These are phyloP conservation scores for Syzygium malaccense DNA, from an alignment of 441 rosid species.

Conservation along the genomic window DNA sequence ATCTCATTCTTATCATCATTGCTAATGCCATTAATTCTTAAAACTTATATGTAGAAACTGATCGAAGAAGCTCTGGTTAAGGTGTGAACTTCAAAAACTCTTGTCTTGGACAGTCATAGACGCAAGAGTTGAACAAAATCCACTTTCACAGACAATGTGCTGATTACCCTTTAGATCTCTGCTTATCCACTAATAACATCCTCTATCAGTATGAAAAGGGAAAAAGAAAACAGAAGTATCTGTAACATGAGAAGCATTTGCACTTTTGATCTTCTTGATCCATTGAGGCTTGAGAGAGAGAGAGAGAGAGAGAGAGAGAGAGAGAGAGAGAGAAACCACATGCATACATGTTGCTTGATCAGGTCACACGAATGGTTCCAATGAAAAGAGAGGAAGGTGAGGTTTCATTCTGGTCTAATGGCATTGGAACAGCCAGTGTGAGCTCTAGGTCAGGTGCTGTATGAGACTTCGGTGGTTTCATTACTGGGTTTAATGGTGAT, in stretches of 20 bases:
- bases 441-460: constrained; percentile 43
- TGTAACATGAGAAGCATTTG: neutral
- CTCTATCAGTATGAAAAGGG: neutral
- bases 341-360: neutral
- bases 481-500: neutral
- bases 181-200: neutral
- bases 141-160: neutral
- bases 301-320: neutral
- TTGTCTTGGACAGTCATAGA: neutral
- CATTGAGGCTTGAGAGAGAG: neutral
- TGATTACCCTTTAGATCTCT: neutral
- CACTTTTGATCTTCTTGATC: neutral
- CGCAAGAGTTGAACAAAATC: neutral
- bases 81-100: neutral
- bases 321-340: neutral
- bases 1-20: neutral
- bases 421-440: constrained; percentile 39
- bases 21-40: neutral
- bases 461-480: neutral
- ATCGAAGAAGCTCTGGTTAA: neutral
- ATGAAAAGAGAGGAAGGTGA: constrained; percentile 18
- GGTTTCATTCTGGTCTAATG: constrained; percentile 16
- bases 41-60: neutral
- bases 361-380: constrained; percentile 39
- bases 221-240: neutral